Base-by-base conservation (phyloP, 2,329 filamentous ascomycete species). In the Sclerotinia spermophila region DNA sequence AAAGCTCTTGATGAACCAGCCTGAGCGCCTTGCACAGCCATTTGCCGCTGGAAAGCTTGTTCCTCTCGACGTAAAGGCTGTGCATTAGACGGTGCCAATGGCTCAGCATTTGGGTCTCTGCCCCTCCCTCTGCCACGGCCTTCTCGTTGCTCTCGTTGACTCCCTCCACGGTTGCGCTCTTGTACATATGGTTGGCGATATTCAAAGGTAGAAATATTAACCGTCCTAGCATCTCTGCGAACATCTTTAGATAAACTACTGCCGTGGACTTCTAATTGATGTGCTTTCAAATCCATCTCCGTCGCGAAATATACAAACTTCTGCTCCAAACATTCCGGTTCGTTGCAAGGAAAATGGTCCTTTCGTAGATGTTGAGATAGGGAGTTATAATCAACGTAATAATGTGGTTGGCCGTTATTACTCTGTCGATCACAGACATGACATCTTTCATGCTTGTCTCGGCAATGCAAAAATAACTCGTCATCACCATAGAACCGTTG, bases 251-350 rank as follows among this genome's bases (percentile, higher is more conserved):
- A 93, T 35, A 96, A 80, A 0, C 90, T 88, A 75, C 90, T 89
- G 0, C 90, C 93, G 79, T 99, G 96, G 68, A 90, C 87, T 76
- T 92, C 90, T 15, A 99, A 82, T 79, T 97, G 93, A 81, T 99
- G 96, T 4, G 92, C 96, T 80, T 98, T 97, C 61, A 99, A 83
- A 77, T 99, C 96, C 84, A 99, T 90, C 78, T 97, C 93, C 0
- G 94, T 94, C 69, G 93, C 93, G 76, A 99, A 99, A 0, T 98
- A 96, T 42, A 98, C 92, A 79, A 98, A 97, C 79, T 97, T 98
- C 86, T 97, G 97, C 76, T 98, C 96, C 78, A 96, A 80, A 77
- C 96, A 99, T 78, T 97, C 94, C 68, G 87, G 85, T 76, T 99
- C 94, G 10, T 87, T 81, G 78, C 96, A 99, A 0, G 94, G 83